phyloP scores from a whole-genome alignment of 2,329 filamentous ascomycete species.

The Apiospora pterosperma region DNA sequence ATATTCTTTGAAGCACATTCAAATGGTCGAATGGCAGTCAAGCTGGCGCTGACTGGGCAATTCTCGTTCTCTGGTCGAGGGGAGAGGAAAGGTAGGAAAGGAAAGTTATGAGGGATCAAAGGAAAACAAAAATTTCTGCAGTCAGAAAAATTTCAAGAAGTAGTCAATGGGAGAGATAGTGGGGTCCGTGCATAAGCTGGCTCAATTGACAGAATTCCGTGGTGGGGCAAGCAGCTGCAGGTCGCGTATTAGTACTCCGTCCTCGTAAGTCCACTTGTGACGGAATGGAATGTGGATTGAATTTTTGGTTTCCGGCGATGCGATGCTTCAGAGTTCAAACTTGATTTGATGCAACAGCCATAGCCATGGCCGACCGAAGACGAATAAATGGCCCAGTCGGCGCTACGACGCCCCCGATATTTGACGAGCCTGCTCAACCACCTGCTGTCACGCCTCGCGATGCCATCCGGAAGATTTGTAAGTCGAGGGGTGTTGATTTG shows the following conservation, averaged over 20 bases:
- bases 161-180: background rate
- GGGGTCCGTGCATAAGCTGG: constrained; percentile 11
- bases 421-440: constrained; percentile 44
- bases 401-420: constrained; percentile 72
- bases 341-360: background rate
- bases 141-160: constrained; percentile 8
- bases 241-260: no score
- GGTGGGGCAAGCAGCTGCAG: constrained; percentile 4
- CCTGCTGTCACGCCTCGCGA: constrained; percentile 55
- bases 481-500: constrained; percentile 28
- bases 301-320: constrained; percentile 2
- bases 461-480: constrained; percentile 82
- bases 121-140: background rate
- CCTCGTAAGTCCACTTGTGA: background rate
- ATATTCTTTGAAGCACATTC: constrained; percentile 3
- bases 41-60: background rate
- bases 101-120: background rate
- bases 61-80: background rate
- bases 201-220: background rate
- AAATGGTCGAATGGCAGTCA: background rate
- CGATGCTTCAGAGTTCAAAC: background rate
- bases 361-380: constrained; percentile 74
- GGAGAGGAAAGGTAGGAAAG: background rate
- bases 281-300: constrained; percentile 3
- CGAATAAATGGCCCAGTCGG: constrained; percentile 85